These are phyloP conservation scores for Epichloe coenophiala DNA, from an alignment of 2,329 filamentous ascomycete genomes.

Conservation along the genomic window DNA sequence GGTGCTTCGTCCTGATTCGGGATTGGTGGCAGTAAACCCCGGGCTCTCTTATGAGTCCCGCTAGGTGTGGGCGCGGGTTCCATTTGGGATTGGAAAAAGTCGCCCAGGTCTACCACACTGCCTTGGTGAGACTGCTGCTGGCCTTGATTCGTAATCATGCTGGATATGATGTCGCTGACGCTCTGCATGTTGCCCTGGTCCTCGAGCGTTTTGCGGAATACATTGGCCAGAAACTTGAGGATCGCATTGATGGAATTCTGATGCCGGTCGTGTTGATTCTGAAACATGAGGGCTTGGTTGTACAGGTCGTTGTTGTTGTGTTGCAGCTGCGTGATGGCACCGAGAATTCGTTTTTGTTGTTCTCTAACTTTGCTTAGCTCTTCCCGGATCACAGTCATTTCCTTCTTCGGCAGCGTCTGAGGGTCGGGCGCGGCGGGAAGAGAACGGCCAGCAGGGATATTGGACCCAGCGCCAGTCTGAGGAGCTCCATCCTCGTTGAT, in stretches of 20 bases:
- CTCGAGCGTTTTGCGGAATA: constrained; percentile 87
- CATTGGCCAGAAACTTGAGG: constrained; percentile 87
- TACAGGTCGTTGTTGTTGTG: constrained; percentile 81
- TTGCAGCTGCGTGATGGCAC: constrained; percentile 65
- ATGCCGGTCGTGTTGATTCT: constrained; percentile 86
- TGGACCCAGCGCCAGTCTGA: constrained; percentile 10
- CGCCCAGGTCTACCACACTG: constrained; percentile 47
- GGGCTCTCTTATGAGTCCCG: constrained; percentile 34
- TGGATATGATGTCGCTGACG: constrained; percentile 72
- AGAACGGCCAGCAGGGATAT: constrained; percentile 15
- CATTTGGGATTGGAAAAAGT: constrained; percentile 37
- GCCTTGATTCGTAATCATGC: constrained; percentile 49
- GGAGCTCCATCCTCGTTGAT: constrained; percentile 42
- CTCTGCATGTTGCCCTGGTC: constrained; percentile 57
- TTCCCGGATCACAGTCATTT: constrained; percentile 62
- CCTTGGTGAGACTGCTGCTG: constrained; percentile 34
- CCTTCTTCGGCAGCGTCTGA: constrained; percentile 49
- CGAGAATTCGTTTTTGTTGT: constrained; percentile 74
- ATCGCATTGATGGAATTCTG: constrained; percentile 99
- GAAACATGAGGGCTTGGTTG: constrained; percentile 76
- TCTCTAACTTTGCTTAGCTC: constrained; percentile 73
- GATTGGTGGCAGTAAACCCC: constrained; percentile 41
- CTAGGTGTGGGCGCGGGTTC: constrained; percentile 24
- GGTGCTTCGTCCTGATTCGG: constrained; percentile 23
- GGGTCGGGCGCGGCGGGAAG: constrained; percentile 28